Evolutionary conservation across 192 early-diverging fungal species (phyloP).

Genomic region (Rhizophagus clarus): DNA sequence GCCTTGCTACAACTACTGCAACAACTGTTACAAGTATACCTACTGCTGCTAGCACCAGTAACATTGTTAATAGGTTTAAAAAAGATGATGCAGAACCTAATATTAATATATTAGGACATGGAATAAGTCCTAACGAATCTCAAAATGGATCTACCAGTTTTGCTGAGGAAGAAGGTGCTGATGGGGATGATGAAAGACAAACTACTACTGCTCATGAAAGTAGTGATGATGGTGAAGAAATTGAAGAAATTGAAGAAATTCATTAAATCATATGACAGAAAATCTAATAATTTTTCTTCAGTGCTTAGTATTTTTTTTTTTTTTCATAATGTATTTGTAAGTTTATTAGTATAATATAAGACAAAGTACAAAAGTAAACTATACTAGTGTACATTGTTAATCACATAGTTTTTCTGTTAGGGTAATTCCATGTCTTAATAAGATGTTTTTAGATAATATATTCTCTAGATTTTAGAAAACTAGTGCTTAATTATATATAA

Average conservation of each 20-base stretch:
- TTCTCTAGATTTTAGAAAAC: too few relatives aligned
- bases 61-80: neutral
- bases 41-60: neutral
- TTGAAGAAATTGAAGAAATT: neutral
- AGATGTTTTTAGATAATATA: too few relatives aligned
- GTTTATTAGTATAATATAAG: too few relatives aligned
- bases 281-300: too few relatives aligned
- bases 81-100: neutral
- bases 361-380: too few relatives aligned
- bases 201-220: constrained; percentile 10
- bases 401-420: too few relatives aligned
- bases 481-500: too few relatives aligned
- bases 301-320: too few relatives aligned
- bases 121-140: neutral
- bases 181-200: constrained; percentile 15
- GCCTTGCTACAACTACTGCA: neutral
- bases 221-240: constrained; percentile 5
- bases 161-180: neutral
- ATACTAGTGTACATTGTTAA: too few relatives aligned
- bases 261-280: neutral
- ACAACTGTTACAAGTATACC: neutral
- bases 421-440: too few relatives aligned
- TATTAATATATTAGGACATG: neutral
- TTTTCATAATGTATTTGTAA: too few relatives aligned
- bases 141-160: neutral